Evolutionary conservation across 371 early-diverging fungal genomes (phyloP).

Genomic region (Aphelidium insulamus): DNA sequence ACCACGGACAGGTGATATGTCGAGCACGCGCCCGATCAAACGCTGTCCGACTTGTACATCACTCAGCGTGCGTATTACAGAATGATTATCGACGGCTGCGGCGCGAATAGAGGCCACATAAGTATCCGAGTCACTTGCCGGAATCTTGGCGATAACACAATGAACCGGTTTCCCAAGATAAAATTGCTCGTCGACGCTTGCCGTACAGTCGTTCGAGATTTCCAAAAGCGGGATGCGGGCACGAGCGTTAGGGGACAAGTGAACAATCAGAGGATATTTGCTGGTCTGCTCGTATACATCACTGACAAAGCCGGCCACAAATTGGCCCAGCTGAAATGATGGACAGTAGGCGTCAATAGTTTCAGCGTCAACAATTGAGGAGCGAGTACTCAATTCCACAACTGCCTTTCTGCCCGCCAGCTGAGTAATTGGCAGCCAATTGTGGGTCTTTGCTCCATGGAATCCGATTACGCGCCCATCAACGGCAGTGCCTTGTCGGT

Average conservation of each 20-base stretch:
- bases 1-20: slow-evolving; percentile 16
- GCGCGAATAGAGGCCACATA: no score
- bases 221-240: slow-evolving; percentile 23
- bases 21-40: slow-evolving; percentile 23
- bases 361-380: no score
- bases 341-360: no score
- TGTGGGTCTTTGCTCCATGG: slow-evolving; percentile 26
- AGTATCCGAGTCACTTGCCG: slow-evolving; percentile 18
- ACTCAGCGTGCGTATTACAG: no score
- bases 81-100: no score
- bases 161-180: slow-evolving; percentile 27
- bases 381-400: slow-evolving; percentile 24
- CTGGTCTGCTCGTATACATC: slow-evolving; percentile 14
- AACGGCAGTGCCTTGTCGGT: slow-evolving; percentile 13
- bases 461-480: slow-evolving; percentile 38
- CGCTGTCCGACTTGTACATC: slow-evolving; percentile 22
- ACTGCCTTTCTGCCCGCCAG: slow-evolving; percentile 13
- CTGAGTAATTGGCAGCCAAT: slow-evolving; percentile 34
- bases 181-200: slow-evolving; percentile 21
- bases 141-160: slow-evolving; percentile 24
- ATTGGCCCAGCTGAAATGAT: slow-evolving; percentile 19
- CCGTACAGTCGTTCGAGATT: slow-evolving; percentile 16
- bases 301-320: slow-evolving; percentile 29
- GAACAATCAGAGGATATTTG: slow-evolving; percentile 19
- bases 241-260: slow-evolving; percentile 12